These are phyloP conservation scores for Proliferodiscus dingleyae DNA, from an alignment of 2,329 filamentous ascomycete genomes.

Conservation along the genomic window DNA sequence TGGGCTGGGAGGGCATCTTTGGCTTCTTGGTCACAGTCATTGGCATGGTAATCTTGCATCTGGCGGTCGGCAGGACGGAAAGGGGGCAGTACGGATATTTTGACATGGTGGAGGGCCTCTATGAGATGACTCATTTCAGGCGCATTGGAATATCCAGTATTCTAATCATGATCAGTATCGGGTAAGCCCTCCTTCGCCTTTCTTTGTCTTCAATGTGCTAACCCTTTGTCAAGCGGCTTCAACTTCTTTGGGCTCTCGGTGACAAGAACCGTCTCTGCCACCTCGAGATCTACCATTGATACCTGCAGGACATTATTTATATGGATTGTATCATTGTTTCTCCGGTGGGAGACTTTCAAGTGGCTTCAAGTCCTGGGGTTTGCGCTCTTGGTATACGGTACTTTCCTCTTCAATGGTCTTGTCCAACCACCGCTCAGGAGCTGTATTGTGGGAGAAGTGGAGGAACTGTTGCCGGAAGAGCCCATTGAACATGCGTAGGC, in stretches of 20 bases:
- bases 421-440: constrained; percentile 74
- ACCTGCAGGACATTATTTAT: constrained; percentile 97
- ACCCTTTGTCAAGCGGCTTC: constrained; percentile 64
- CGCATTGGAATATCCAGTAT: constrained; percentile 72
- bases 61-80: constrained; percentile 68
- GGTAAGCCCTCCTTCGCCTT: constrained; percentile 51
- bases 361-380: constrained; percentile 93
- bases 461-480: constrained; percentile 72
- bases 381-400: constrained; percentile 86
- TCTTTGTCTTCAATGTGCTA: constrained; percentile 3
- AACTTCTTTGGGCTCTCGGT: constrained; percentile 98
- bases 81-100: constrained; percentile 78
- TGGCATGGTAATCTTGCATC: constrained; percentile 75
- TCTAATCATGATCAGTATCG: constrained; percentile 95
- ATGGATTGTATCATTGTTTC: constrained; percentile 87
- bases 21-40: constrained; percentile 76
- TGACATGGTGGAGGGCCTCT: constrained; percentile 80
- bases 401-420: constrained; percentile 93
- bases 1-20: constrained; percentile 95
- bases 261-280: constrained; percentile 83
- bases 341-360: constrained; percentile 97
- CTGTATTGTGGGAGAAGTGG: constrained; percentile 53
- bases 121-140: constrained; percentile 68
- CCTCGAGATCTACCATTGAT: constrained; percentile 91
- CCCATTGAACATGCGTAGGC: constrained; percentile 64